Percentiles rank a stretch among this genome's conserved stretches.
These are phyloP conservation scores for Hypoxylon rickii DNA, from an alignment of 495 filamentous ascomycete species.

Conservation along the genomic window DNA sequence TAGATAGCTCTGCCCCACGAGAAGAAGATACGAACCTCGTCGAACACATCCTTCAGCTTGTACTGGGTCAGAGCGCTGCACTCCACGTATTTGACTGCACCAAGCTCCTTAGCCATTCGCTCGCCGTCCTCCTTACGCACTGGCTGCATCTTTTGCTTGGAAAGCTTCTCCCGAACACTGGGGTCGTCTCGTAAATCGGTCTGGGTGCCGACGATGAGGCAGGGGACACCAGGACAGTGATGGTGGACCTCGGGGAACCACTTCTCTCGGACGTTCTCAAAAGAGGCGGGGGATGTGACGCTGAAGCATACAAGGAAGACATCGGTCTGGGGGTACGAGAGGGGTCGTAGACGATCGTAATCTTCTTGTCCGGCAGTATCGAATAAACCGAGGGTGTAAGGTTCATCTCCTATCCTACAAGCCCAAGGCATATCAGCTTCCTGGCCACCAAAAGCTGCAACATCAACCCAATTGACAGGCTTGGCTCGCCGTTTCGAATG, in stretches of 20 bases:
- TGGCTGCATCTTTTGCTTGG: slow-evolving; percentile 93
- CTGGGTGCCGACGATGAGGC: slow-evolving; percentile 97
- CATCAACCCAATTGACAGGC: slow-evolving; percentile 21
- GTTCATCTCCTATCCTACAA: slow-evolving; percentile 95
- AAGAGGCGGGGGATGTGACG: slow-evolving; percentile 97
- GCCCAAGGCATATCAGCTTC: slow-evolving; percentile 27
- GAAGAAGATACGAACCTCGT: slow-evolving; percentile 72
- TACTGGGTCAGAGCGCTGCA: slow-evolving; percentile 97
- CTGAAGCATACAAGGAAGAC: slow-evolving; percentile 99
- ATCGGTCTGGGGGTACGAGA: slow-evolving; percentile 98
- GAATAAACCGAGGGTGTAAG: slow-evolving; percentile 95
- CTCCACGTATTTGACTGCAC: slow-evolving; percentile 97
- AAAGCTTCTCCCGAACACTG: slow-evolving; percentile 85
- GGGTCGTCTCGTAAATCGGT: slow-evolving; percentile 92
- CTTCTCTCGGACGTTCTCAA: slow-evolving; percentile 99
- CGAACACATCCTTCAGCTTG: slow-evolving; percentile 98
- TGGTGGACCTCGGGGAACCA: slow-evolving; percentile 99
- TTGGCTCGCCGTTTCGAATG: background rate
- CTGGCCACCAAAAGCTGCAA: background rate
- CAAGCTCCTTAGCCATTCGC: slow-evolving; percentile 92
- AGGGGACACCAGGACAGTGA: slow-evolving; percentile 96
- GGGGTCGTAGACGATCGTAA: slow-evolving; percentile 94
- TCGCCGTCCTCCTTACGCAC: slow-evolving; percentile 92
- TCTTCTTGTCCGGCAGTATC: slow-evolving; percentile 99
- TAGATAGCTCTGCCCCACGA: background rate